A percentile compares a stretch with the other conserved stretches of the same genome.
Conservation (phyloP, 805 yeast genomes). For the Scheffersomyces amazonensis region DNA sequence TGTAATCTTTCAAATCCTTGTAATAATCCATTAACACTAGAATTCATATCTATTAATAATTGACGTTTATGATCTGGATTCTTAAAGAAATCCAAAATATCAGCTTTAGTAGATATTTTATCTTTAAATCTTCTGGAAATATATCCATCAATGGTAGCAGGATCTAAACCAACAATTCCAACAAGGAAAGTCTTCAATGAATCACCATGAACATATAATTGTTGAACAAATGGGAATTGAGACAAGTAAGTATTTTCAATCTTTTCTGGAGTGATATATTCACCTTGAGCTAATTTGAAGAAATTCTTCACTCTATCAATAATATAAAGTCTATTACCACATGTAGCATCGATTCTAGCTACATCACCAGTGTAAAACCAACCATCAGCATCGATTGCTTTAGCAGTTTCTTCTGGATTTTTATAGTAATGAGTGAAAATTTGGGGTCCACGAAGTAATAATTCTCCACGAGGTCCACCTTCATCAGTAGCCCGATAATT, state of each 20-base stretch:
- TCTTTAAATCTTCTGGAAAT: slow-evolving; percentile 11
- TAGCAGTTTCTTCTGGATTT: slow-evolving; percentile 46
- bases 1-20: slow-evolving; percentile 38
- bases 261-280: slow-evolving; percentile 42
- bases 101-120: slow-evolving; percentile 9
- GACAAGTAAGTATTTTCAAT: slow-evolving; percentile 33
- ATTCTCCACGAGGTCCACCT: slow-evolving; percentile 47
- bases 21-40: slow-evolving; percentile 17
- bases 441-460: slow-evolving; percentile 56
- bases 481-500: slow-evolving; percentile 38
- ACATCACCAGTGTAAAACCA: slow-evolving; percentile 63
- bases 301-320: slow-evolving; percentile 49
- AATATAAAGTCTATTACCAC: slow-evolving; percentile 35
- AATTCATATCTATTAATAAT: slow-evolving; percentile 22
- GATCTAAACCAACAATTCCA: slow-evolving; percentile 26
- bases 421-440: slow-evolving; percentile 50
- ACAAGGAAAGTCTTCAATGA: slow-evolving; percentile 24
- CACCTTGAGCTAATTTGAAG: slow-evolving; percentile 44
- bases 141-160: slow-evolving; percentile 14
- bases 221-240: slow-evolving; percentile 23
- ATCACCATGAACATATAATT: slow-evolving; percentile 33
- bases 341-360: slow-evolving; percentile 18
- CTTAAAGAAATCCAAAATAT: slow-evolving; percentile 20
- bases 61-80: slow-evolving; percentile 15
- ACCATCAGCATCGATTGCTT: slow-evolving; percentile 43